Percentiles rank a stretch among this genome's conserved stretches.
Conservation (phyloP, 306 rosid genomes). For the Corylus americana region DNA sequence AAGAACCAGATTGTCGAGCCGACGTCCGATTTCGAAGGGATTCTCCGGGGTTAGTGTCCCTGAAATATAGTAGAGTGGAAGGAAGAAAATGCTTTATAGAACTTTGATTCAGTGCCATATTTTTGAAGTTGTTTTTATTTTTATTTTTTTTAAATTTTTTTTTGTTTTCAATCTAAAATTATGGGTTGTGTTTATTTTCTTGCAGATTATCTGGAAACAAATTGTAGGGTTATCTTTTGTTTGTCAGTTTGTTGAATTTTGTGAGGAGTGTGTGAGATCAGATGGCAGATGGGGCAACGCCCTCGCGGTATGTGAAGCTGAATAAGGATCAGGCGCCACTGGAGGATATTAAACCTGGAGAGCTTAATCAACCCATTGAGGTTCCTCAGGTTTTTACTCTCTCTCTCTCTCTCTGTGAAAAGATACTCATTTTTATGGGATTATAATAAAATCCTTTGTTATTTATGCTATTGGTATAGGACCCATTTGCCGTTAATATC, state of each 20-base stretch:
- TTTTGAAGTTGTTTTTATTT: neutral
- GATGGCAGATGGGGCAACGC: conserved; percentile 74
- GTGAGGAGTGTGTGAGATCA: conserved; percentile 21
- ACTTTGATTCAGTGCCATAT: neutral
- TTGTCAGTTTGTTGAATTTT: neutral
- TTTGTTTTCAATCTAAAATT: neutral
- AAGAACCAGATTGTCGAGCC: neutral
- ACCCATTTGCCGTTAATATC: neutral
- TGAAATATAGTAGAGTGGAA: neutral
- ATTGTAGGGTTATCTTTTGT: conserved; percentile 16
- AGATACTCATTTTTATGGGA: neutral
- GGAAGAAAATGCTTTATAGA: neutral
- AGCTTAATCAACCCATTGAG: conserved; percentile 93
- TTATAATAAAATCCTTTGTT: neutral
- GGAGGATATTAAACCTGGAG: conserved; percentile 87
- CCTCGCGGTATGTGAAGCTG: conserved; percentile 85
- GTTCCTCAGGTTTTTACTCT: conserved; percentile 75
- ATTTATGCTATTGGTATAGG: neutral
- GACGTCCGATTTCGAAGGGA: neutral
- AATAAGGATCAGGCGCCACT: conserved; percentile 73
- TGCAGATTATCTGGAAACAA: conserved; percentile 20
- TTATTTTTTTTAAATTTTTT: neutral
- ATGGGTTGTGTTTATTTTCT: neutral
- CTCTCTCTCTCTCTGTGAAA: neutral
- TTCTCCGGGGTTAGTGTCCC: neutral